Evolutionary conservation across 129 eudicot genomes (phyloP).

Genomic region (Artemisia argyi): DNA sequence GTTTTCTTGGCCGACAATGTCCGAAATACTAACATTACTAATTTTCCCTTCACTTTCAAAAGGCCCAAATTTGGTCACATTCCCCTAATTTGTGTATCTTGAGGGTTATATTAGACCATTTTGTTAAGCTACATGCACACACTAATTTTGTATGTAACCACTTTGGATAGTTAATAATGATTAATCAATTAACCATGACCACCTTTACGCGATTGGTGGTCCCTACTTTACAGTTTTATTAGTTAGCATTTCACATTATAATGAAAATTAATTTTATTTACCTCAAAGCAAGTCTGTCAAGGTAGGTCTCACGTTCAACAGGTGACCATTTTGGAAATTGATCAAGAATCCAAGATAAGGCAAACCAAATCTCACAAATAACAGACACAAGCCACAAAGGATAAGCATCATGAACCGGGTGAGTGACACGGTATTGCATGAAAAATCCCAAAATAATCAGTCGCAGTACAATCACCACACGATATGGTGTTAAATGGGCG

Average conservation of each 20-base stretch:
- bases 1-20: background rate
- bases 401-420: constrained; percentile 83
- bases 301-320: constrained; percentile 79
- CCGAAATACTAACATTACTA: background rate
- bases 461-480: constrained; percentile 68
- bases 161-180: too few relatives aligned
- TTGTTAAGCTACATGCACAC: background rate
- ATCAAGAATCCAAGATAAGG: constrained; percentile 83
- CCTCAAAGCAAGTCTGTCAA: constrained; percentile 80
- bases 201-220: too few relatives aligned
- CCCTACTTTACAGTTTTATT: too few relatives aligned
- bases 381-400: constrained; percentile 84
- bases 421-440: constrained; percentile 80
- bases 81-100: background rate
- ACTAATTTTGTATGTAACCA: background rate
- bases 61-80: background rate
- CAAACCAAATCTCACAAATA: constrained; percentile 91
- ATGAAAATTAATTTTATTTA: constrained; percentile 22
- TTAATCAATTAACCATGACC: too few relatives aligned
- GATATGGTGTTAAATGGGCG: constrained; percentile 69
- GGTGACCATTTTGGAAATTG: constrained; percentile 91
- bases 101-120: background rate
- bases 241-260: background rate
- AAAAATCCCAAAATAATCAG: constrained; percentile 69
- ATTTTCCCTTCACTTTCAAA: background rate